Base-by-base conservation (phyloP, 768 basidiomycete genomes). In the Kwoniella europaea region DNA sequence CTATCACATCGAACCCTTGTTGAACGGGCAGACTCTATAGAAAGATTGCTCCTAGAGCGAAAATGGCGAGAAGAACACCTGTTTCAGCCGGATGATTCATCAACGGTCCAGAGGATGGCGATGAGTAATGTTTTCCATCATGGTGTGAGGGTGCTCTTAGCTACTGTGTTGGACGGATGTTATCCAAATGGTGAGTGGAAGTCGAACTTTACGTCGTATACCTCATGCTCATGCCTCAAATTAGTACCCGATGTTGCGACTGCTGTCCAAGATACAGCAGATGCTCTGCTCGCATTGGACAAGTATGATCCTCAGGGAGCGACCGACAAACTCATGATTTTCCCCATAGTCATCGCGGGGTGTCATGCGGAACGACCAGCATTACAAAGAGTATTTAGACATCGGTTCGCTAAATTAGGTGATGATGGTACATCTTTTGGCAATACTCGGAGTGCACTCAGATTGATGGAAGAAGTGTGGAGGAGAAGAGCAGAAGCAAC, bases 391-490 rank as follows among this genome's bases (percentile, higher is more conserved):
- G 44, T 65, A 22, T 69, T 67, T 63, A 27, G 63, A 10, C 18
- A 59, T 46, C 41, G 66, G 60, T 67, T 70, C 58, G 22, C 29
- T 20, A 53, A 50, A 6, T 55, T 73, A 16, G 58, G 68, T n/a
- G 55, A 54, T 20, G 72, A 69, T 22, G 63, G 56, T 4, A 62
- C 62, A 43, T 53, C 58, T n/a, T 73, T 73, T 44, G 72, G 72
- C 10, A 73, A 73, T 27, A 52, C 63, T 10, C 15, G 29, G 12
- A 56, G 27, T 29, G 72, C 72, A 15, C 41, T 69, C 12, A 43
- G 24, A n/a, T 56, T 73, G 53, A 69, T 73, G 72, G 72, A 73
- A 43, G 72, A 73, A 56, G 72, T 73, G 9, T 73, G 72, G 72
- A 46, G 24, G 12, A 16, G 57, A 24, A 61, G 72, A 20, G 63